Conservation (phyloP, 148 eudicot species). For the Nyssa sinensis region DNA sequence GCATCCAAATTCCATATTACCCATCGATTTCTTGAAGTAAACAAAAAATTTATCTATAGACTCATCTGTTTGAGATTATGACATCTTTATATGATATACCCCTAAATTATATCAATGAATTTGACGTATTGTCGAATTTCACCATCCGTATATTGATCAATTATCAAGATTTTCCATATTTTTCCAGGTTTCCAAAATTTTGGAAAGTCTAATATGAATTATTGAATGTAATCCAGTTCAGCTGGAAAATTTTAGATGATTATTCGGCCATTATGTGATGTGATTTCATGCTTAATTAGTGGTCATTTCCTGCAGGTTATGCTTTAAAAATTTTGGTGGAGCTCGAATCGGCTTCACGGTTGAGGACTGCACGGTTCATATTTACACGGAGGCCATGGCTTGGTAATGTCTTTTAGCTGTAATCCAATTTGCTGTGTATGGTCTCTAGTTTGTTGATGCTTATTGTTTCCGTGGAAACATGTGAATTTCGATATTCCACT, state of each 20-base stretch:
- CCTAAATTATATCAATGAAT: background rate
- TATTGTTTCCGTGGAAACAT: too few relatives aligned
- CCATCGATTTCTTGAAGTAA: background rate
- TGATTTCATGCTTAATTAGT: background rate
- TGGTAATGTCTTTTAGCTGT: slow-evolving; percentile 40
- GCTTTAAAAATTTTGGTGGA: slow-evolving; percentile 52
- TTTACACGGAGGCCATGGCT: slow-evolving; percentile 90
- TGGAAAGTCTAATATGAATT: background rate
- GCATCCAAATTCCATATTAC: background rate
- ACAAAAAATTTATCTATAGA: background rate
- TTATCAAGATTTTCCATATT: background rate
- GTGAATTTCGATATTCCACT: too few relatives aligned
- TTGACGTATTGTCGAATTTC: slow-evolving; percentile 12
- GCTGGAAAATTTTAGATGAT: background rate
- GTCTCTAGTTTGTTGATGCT: background rate
- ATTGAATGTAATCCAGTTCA: background rate
- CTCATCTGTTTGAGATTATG: background rate
- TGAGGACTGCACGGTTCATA: slow-evolving; percentile 65
- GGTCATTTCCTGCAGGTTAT: slow-evolving; percentile 39
- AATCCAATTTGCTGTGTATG: background rate
- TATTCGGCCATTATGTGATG: background rate
- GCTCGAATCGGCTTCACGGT: slow-evolving; percentile 71
- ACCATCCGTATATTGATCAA: background rate
- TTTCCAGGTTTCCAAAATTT: background rate
- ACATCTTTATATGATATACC: background rate